Conservation (phyloP, 78 protist genomes). For the Monocercomonoides exilis region DNA sequence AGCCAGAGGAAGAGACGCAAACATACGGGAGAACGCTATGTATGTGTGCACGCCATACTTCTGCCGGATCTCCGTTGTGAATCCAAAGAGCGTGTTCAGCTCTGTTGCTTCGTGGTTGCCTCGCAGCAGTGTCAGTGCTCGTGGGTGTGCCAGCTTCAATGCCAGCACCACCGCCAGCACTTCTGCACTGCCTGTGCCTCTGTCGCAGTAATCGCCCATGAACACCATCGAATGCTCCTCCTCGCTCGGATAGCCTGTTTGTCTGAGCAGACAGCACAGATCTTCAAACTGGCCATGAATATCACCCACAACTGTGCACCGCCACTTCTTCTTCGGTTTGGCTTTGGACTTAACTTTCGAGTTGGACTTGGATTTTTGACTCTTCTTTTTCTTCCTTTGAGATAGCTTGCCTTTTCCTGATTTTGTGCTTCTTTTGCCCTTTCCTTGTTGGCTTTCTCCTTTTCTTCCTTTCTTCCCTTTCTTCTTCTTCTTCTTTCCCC, state of each 20-base stretch:
- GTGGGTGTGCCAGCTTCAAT: slow-evolving; percentile 21
- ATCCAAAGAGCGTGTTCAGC: slow-evolving; percentile 39
- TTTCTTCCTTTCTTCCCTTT: too few species aligned
- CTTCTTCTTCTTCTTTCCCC: too few species aligned
- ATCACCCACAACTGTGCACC: slow-evolving; percentile 41
- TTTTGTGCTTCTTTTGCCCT: too few species aligned
- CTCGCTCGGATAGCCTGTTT: not conserved
- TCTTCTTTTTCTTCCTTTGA: too few species aligned
- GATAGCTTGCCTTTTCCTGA: too few species aligned
- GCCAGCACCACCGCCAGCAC: slow-evolving; percentile 20
- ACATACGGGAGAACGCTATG: not conserved
- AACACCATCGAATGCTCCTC: slow-evolving; percentile 13
- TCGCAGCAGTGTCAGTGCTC: slow-evolving; percentile 16
- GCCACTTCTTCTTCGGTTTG: too few species aligned
- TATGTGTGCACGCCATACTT: not conserved
- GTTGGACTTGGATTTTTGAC: too few species aligned
- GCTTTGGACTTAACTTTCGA: too few species aligned
- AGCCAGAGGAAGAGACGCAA: slow-evolving; percentile 29
- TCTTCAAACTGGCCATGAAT: slow-evolving; percentile 47
- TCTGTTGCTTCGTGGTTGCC: slow-evolving; percentile 50
- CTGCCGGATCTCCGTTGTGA: slow-evolving; percentile 22
- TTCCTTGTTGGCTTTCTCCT: too few species aligned
- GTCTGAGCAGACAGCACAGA: slow-evolving; percentile 15
- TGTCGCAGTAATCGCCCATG: slow-evolving; percentile 44
- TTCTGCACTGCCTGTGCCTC: slow-evolving; percentile 38